Base-by-base conservation (phyloP, 805 yeast genomes). In the Candida vaughaniae region DNA sequence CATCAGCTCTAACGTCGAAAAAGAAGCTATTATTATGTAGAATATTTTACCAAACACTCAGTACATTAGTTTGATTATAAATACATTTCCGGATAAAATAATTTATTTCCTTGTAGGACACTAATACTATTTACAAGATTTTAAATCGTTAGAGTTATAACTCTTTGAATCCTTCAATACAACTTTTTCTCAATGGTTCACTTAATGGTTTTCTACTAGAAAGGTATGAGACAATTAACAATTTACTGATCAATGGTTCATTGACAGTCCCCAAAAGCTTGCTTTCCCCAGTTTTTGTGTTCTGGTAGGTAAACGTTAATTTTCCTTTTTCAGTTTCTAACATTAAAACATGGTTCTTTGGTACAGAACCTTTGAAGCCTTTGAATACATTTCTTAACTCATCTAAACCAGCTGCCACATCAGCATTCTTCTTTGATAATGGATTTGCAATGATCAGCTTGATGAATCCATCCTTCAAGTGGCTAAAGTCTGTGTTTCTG, bases 11-110 rank as follows among this genome's bases (percentile, higher is more conserved):
- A 93, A 93, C 66, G 96, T 93, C 66, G 98, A 95, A 79, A 82
- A 85, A 70, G 98, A 95, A 63, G 85, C 95, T 58, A 93, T 93
- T 76, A 93, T 93, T 72, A 93, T 93, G 99, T 93, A 77, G 77
- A 14, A 10, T 26, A 22, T 11, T 22, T 11, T 8, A 22, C 7
- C 25, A 11, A 22, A 22, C 17, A 31, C 12, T 15, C n/a, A 6
- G 7, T 12, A 31, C 15, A 31, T 11, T n/a, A 11, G 6, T 25
- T 8, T n/a, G 12, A 14, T 18, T n/a, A 16, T 26, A 3, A 8
- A 23, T 34, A 28, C 20, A 17, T n/a, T n/a, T n/a, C n/a, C n/a
- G n/a, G n/a, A n/a, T n/a, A n/a, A n/a, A n/a, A n/a, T n/a, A n/a
- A n/a, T n/a, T n/a, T n/a, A n/a, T n/a, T n/a, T n/a, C n/a, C n/a